Percentiles rank a stretch among this genome's conserved stretches.
Evolutionary conservation across 2,329 filamentous ascomycete genomes (phyloP).

Genomic region (Dothideomycetes sp.): DNA sequence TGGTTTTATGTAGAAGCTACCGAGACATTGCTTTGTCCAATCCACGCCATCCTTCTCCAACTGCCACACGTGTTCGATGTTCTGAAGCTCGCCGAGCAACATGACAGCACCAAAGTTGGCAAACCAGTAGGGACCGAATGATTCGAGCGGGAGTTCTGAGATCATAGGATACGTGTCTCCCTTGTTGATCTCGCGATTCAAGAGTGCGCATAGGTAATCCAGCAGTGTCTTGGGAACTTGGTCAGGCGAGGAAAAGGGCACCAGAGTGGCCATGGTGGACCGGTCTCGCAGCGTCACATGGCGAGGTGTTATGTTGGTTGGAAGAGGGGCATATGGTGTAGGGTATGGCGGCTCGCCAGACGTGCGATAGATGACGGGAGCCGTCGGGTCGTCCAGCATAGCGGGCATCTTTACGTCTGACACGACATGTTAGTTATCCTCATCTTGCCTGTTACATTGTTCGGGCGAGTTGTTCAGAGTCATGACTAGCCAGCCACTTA

Average conservation of each 20-base stretch:
- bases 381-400: slow-evolving; percentile 66
- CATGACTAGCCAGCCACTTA: too few relatives aligned
- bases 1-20: slow-evolving; percentile 89
- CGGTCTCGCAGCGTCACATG: slow-evolving; percentile 77
- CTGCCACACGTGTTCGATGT: slow-evolving; percentile 42
- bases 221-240: slow-evolving; percentile 69
- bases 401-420: slow-evolving; percentile 51
- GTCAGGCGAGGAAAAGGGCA: slow-evolving; percentile 69
- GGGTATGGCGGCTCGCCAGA: slow-evolving; percentile 60
- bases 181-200: slow-evolving; percentile 84
- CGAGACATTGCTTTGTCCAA: slow-evolving; percentile 74
- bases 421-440: too few relatives aligned
- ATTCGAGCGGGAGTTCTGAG: slow-evolving; percentile 61
- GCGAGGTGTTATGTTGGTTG: slow-evolving; percentile 58
- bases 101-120: slow-evolving; percentile 83
- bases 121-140: slow-evolving; percentile 81
- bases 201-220: slow-evolving; percentile 69
- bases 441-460: too few relatives aligned
- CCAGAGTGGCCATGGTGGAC: slow-evolving; percentile 71
- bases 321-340: slow-evolving; percentile 53
- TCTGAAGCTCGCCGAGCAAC: slow-evolving; percentile 66
- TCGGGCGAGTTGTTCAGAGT: too few relatives aligned
- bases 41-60: slow-evolving; percentile 44
- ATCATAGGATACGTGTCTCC: slow-evolving; percentile 89
- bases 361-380: slow-evolving; percentile 60